These are phyloP conservation scores for Russula earlei DNA, from an alignment of 768 basidiomycete species.

Conservation along the genomic window DNA sequence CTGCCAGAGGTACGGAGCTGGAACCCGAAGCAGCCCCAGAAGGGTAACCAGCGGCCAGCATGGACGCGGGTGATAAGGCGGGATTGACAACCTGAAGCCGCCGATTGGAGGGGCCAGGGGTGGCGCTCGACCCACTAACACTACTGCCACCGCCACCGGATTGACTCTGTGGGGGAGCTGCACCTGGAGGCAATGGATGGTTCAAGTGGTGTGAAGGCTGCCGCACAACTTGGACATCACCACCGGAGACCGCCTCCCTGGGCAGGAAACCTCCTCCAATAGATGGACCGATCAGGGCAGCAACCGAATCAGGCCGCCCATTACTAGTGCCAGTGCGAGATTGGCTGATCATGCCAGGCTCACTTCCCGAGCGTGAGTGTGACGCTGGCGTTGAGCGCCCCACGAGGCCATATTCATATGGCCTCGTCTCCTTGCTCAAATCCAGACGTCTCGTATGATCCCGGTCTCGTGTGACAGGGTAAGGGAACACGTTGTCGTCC, in stretches of 20 bases:
- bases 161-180: neutral
- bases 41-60: neutral
- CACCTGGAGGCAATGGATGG: slow-evolving; percentile 7
- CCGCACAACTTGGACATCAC: neutral
- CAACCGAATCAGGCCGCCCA: slow-evolving; percentile 2
- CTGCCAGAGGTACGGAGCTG: neutral
- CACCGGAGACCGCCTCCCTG: too few relatives aligned
- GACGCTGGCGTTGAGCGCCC: slow-evolving; percentile 1
- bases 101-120: neutral
- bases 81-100: slow-evolving; percentile 5
- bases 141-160: neutral
- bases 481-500: slow-evolving; percentile 16
- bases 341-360: neutral
- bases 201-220: neutral
- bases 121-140: neutral
- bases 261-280: too few relatives aligned
- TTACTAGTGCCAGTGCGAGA: neutral
- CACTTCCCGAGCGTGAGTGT: neutral
- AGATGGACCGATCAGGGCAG: slow-evolving; percentile 1
- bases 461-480: slow-evolving; percentile 17
- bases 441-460: slow-evolving; percentile 8
- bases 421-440: slow-evolving; percentile 12
- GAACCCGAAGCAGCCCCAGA: neutral
- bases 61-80: neutral
- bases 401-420: slow-evolving; percentile 18